Conservation (phyloP, 2,329 filamentous ascomycete species). For the Trichophyton schoenleinii region DNA sequence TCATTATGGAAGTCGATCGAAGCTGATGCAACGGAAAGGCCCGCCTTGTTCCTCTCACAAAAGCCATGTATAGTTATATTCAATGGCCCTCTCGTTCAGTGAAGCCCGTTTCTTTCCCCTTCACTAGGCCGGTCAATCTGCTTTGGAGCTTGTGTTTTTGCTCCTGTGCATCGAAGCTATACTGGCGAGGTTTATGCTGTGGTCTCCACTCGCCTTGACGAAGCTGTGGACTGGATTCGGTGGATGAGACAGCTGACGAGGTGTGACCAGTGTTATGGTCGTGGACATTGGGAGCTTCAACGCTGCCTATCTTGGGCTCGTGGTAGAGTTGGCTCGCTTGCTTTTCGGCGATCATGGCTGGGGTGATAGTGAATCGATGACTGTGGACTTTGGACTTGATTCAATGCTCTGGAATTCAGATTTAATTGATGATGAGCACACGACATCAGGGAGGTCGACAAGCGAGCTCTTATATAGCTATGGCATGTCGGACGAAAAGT, state of each 20-base stretch:
- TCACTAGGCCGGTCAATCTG: constrained; percentile 20
- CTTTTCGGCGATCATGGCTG: neutral
- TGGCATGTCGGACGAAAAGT: neutral
- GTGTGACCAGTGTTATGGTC: neutral
- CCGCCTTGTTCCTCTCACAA: too few species aligned
- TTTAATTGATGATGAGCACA: neutral
- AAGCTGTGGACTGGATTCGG: neutral
- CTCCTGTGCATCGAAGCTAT: constrained; percentile 36
- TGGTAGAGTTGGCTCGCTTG: neutral
- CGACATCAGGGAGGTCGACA: neutral
- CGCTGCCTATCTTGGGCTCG: neutral
- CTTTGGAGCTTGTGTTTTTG: constrained; percentile 46
- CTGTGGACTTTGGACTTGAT: neutral
- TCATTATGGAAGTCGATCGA: too few species aligned
- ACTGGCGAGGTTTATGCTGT: constrained; percentile 17
- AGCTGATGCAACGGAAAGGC: too few species aligned
- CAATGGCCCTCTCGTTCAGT: constrained; percentile 36
- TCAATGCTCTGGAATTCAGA: neutral
- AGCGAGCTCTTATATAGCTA: neutral
- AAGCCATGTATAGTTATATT: too few species aligned
- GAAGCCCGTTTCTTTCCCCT: constrained; percentile 44
- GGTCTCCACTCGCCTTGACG: constrained; percentile 19
- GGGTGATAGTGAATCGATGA: neutral
- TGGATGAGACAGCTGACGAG: neutral
- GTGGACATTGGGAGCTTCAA: neutral